Evolutionary conservation across 2,329 filamentous ascomycete species (phyloP).

Genomic region (Diaporthe citri): DNA sequence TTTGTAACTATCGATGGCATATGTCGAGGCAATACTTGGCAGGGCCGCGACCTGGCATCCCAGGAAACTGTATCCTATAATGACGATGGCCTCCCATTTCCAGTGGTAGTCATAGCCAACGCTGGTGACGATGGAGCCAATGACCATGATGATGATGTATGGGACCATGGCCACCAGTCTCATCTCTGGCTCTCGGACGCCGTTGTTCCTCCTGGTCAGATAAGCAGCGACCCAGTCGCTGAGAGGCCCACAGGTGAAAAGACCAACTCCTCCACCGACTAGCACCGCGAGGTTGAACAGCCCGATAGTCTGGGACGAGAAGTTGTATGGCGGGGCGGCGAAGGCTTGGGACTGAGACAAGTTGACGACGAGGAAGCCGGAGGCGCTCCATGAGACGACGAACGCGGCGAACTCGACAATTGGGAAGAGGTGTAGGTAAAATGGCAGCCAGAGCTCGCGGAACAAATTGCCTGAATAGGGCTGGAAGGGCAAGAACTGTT

Average conservation of each 20-base stretch:
- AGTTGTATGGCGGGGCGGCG: slow-evolving; percentile 57
- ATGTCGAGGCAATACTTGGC: slow-evolving; percentile 69
- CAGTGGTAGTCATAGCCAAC: slow-evolving; percentile 61
- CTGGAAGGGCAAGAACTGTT: slow-evolving; percentile 68
- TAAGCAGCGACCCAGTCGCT: slow-evolving; percentile 58
- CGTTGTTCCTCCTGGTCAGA: slow-evolving; percentile 56
- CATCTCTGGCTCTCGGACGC: slow-evolving; percentile 63
- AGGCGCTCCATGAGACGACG: slow-evolving; percentile 64
- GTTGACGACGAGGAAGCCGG: slow-evolving; percentile 66
- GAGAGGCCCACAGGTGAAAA: slow-evolving; percentile 57
- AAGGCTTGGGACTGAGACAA: slow-evolving; percentile 65
- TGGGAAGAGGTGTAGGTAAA: slow-evolving; percentile 72
- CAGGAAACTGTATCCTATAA: slow-evolving; percentile 58
- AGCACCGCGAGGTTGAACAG: slow-evolving; percentile 63
- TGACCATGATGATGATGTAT: slow-evolving; percentile 58
- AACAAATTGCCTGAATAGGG: slow-evolving; percentile 60
- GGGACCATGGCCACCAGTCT: slow-evolving; percentile 58
- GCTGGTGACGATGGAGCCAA: slow-evolving; percentile 59
- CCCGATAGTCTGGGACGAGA: slow-evolving; percentile 56
- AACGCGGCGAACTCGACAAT: slow-evolving; percentile 74
- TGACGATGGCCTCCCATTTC: slow-evolving; percentile 62
- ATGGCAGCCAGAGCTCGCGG: slow-evolving; percentile 70
- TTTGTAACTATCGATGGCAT: slow-evolving; percentile 75
- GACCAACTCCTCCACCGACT: slow-evolving; percentile 55
- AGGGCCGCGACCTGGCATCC: slow-evolving; percentile 59